Evolutionary conservation across 306 rosid genomes (phyloP), one percentile per base, ranked within the genome.

Genomic region (Fragaria vesca): DNA sequence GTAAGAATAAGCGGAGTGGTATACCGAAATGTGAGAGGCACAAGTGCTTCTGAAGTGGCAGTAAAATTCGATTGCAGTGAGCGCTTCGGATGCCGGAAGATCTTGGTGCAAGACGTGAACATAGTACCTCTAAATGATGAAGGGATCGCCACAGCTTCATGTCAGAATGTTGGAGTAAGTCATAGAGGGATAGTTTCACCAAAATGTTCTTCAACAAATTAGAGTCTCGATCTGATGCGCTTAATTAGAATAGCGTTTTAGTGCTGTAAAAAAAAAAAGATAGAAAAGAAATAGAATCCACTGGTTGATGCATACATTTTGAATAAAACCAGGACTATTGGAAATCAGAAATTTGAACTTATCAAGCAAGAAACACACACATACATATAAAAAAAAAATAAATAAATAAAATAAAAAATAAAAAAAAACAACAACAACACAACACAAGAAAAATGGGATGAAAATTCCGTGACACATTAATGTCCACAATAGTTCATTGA

Each of bases 1-100:
- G 94, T 93, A 68, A 51, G 83, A 79, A 30, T 93, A 61, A 91
- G 93, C 82, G 69, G 85, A 6, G 85, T 93, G 51, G 5, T 36
- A 26, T 93, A 85, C 86, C 72, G 66, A 34, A 93, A 93, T 81
- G 88, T 91, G 7, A 63, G 12, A 80, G 98, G 98, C 69, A 89
- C 98, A n/a, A 93, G 98, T 77, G 91, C 89, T 0, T 84, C 98
- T 10, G 72, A 91, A 60, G 86, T 87, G 16, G 97, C 96, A 15
- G 84, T 93, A 65, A 85, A 74, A 26, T 80, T 93, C 30, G 76
- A 89, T 3, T 93, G 96, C 83, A 91, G 93, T 88, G 77, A 76
- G 55, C 18, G 20, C 4, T 2, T 81, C 12, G 87, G 89, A 48
- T 93, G 97, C 71, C 47, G 55, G 61, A 88, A 72, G 8, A 76